A percentile compares a stretch with the other conserved stretches of the same genome.
phyloP scores from a whole-genome alignment of 2,329 filamentous ascomycete species.

The Alternaria postmessia region DNA sequence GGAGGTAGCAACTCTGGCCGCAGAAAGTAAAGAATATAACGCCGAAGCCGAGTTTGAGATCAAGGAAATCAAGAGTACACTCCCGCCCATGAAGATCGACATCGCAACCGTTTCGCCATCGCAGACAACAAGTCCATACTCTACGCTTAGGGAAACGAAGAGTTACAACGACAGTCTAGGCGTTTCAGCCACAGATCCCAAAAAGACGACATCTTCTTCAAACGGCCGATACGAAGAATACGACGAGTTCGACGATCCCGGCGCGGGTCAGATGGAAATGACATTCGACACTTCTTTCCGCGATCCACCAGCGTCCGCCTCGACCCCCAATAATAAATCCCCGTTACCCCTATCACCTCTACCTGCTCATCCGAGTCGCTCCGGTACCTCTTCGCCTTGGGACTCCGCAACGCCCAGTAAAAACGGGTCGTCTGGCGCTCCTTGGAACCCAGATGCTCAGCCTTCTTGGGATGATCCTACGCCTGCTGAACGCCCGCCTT shows the following conservation, averaged over 20 bases:
- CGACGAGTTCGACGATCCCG: slow-evolving; percentile 44
- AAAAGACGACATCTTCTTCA: slow-evolving; percentile 14
- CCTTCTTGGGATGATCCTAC: slow-evolving; percentile 28
- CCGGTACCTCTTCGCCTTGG: slow-evolving; percentile 21
- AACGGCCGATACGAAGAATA: slow-evolving; percentile 43
- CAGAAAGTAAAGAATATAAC: slow-evolving; percentile 60
- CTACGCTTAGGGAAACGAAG: slow-evolving; percentile 51
- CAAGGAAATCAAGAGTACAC: slow-evolving; percentile 83
- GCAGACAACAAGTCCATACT: slow-evolving; percentile 27
- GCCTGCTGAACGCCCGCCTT: slow-evolving; percentile 34
- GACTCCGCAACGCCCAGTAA: background rate
- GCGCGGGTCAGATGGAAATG: slow-evolving; percentile 49
- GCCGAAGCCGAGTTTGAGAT: slow-evolving; percentile 62
- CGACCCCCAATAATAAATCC: slow-evolving; percentile 22
- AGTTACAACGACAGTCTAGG: slow-evolving; percentile 51
- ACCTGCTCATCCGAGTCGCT: slow-evolving; percentile 1
- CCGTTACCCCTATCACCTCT: background rate
- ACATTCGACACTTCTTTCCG: slow-evolving; percentile 54
- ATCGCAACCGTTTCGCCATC: slow-evolving; percentile 34
- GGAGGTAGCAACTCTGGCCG: slow-evolving; percentile 75
- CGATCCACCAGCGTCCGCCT: slow-evolving; percentile 19
- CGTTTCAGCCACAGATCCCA: slow-evolving; percentile 7
- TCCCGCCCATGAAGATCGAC: slow-evolving; percentile 86
- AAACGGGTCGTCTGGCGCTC: background rate
- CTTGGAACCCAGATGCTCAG: slow-evolving; percentile 9